phyloP scores from a whole-genome alignment of 352 stramenopile genomes.

The Thalassiosira pacifica region DNA sequence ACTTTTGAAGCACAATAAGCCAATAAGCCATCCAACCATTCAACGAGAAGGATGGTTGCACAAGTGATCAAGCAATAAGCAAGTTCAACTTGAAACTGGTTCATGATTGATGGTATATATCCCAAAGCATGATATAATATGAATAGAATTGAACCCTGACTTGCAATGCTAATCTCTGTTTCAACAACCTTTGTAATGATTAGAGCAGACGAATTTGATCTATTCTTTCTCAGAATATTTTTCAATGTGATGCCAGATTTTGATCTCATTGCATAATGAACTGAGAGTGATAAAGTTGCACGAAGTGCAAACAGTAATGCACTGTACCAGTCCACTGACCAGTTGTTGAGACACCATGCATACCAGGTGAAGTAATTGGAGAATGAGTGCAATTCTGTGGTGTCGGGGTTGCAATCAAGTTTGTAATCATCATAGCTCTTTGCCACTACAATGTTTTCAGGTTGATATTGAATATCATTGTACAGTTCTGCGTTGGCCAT shows the following conservation, averaged over 20 bases:
- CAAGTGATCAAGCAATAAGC: too few species aligned
- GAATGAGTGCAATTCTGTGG: background rate
- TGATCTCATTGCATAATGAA: background rate
- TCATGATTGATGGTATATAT: too few species aligned
- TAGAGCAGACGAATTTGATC: background rate
- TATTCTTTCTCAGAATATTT: background rate
- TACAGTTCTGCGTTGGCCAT: too few species aligned
- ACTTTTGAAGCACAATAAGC: too few species aligned
- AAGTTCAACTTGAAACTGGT: too few species aligned
- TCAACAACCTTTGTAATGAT: too few species aligned
- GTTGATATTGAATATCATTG: too few species aligned
- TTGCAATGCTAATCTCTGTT: conserved; percentile 1
- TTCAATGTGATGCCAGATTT: background rate
- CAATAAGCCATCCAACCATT: too few species aligned
- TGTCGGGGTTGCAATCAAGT: background rate
- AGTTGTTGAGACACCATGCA: background rate
- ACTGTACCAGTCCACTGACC: background rate
- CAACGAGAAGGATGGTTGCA: background rate
- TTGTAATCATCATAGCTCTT: too few species aligned
- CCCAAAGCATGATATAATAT: too few species aligned
- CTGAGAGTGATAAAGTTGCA: background rate
- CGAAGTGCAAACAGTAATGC: background rate
- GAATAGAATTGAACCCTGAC: too few species aligned
- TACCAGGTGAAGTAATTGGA: background rate
- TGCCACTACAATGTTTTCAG: too few species aligned